These are phyloP conservation scores for Fusarium sp. DNA, from an alignment of 2,329 filamentous ascomycete genomes.

Conservation along the genomic window DNA sequence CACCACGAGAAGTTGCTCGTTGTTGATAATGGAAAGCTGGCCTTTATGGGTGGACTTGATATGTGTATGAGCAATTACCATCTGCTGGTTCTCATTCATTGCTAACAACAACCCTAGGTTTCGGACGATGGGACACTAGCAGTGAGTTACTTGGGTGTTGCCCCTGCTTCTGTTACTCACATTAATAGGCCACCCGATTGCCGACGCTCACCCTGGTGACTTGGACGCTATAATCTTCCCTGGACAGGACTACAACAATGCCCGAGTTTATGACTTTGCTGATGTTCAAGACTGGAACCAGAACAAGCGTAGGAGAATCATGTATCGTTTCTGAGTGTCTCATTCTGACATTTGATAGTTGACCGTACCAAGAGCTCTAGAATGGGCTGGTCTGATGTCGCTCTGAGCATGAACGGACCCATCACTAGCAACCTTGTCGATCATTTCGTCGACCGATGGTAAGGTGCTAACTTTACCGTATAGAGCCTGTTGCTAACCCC, in stretches of 20 bases:
- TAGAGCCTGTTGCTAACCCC: neutral
- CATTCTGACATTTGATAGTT: slow-evolving; percentile 55
- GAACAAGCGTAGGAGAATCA: slow-evolving; percentile 72
- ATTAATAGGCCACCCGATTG: slow-evolving; percentile 74
- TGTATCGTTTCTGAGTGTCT: neutral
- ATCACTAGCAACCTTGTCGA: slow-evolving; percentile 79
- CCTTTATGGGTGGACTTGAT: slow-evolving; percentile 93
- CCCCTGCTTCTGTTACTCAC: slow-evolving; percentile 18
- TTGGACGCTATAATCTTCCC: slow-evolving; percentile 83
- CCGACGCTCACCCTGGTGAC: slow-evolving; percentile 84
- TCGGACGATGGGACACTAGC: slow-evolving; percentile 89
- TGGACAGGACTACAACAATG: slow-evolving; percentile 94
- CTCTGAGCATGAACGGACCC: slow-evolving; percentile 79
- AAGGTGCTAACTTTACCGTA: slow-evolving; percentile 1
- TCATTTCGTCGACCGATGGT: slow-evolving; percentile 89
- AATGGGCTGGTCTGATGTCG: slow-evolving; percentile 94
- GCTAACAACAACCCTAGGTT: slow-evolving; percentile 61
- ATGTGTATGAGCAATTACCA: slow-evolving; percentile 65
- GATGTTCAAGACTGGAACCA: slow-evolving; percentile 83
- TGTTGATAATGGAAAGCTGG: slow-evolving; percentile 76
- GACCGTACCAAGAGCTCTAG: slow-evolving; percentile 82
- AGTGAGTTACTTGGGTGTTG: slow-evolving; percentile 54
- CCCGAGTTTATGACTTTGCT: slow-evolving; percentile 83
- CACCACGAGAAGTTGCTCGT: slow-evolving; percentile 93
- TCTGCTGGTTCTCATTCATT: neutral